Conservation (phyloP, 2,329 filamentous ascomycete species). For the Alternaria sp. region DNA sequence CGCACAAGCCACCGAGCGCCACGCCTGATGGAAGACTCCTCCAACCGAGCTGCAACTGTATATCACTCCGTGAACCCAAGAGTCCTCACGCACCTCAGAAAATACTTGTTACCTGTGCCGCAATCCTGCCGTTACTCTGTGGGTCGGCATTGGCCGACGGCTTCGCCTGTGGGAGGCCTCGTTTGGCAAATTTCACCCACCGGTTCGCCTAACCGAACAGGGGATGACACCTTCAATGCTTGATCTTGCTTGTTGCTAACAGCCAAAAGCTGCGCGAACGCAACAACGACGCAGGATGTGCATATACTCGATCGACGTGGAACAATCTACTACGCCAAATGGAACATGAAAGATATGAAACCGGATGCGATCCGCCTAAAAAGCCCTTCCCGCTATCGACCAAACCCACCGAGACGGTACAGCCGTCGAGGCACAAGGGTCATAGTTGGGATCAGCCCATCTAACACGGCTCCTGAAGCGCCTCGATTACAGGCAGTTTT, state of each 20-base stretch:
- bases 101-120: slow-evolving; percentile 7
- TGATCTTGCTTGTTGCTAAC: background rate
- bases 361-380: background rate
- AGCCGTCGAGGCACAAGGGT: slow-evolving; percentile 8
- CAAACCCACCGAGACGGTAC: slow-evolving; percentile 12
- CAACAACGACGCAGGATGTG: background rate
- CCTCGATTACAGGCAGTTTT: background rate
- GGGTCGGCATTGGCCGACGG: slow-evolving; percentile 10
- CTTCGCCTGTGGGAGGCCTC: slow-evolving; percentile 4
- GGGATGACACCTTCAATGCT: background rate
- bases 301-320: background rate
- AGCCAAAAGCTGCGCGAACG: background rate
- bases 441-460: slow-evolving; percentile 13
- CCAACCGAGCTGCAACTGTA: slow-evolving; percentile 8
- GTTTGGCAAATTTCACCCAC: slow-evolving; percentile 14
- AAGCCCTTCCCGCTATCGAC: background rate
- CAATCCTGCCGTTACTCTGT: slow-evolving; percentile 4
- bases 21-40: slow-evolving; percentile 2
- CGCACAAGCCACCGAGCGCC: slow-evolving; percentile 4
- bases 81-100: background rate
- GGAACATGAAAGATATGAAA: background rate
- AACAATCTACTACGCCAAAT: background rate
- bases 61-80: slow-evolving; percentile 3
- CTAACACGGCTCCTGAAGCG: background rate
- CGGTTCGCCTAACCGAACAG: slow-evolving; percentile 5